phyloP scores from a whole-genome alignment of 2,329 filamentous ascomycete species.

The Epichloe gansuensis region DNA sequence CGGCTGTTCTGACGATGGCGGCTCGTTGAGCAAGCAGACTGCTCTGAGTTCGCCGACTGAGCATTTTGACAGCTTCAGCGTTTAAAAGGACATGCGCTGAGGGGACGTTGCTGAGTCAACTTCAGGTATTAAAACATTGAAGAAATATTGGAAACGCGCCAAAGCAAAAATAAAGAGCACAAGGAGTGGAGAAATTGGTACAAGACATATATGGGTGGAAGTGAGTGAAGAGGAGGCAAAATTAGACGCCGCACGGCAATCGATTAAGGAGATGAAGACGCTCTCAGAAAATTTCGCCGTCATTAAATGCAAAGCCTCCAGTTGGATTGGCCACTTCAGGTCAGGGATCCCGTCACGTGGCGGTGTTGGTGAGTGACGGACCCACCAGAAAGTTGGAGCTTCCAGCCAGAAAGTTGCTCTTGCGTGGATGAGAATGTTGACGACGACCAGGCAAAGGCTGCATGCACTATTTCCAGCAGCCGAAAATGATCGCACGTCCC shows the following conservation, averaged over 20 bases:
- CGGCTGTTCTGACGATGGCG: constrained; percentile 9
- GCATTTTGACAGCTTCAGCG: constrained; percentile 17
- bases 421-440: neutral
- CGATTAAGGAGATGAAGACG: constrained; percentile 6
- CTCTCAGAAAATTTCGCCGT: constrained; percentile 18
- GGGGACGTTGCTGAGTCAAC: neutral
- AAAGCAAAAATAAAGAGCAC: neutral
- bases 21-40: constrained; percentile 15
- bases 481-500: constrained; percentile 21
- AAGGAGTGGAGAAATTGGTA: constrained; percentile 1
- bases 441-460: neutral
- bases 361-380: neutral
- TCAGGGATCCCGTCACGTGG: constrained; percentile 8
- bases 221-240: neutral
- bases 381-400: constrained; percentile 4
- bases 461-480: neutral
- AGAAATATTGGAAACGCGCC: neutral
- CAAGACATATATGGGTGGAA: constrained; percentile 3
- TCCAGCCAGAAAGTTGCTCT: neutral
- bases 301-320: neutral
- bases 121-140: constrained; percentile 14
- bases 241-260: neutral
- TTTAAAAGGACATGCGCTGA: neutral
- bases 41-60: constrained; percentile 22
- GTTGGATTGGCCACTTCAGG: constrained; percentile 3